Evolutionary conservation across 1,139 yeast genomes (phyloP).

Genomic region (Pichia sp.): DNA sequence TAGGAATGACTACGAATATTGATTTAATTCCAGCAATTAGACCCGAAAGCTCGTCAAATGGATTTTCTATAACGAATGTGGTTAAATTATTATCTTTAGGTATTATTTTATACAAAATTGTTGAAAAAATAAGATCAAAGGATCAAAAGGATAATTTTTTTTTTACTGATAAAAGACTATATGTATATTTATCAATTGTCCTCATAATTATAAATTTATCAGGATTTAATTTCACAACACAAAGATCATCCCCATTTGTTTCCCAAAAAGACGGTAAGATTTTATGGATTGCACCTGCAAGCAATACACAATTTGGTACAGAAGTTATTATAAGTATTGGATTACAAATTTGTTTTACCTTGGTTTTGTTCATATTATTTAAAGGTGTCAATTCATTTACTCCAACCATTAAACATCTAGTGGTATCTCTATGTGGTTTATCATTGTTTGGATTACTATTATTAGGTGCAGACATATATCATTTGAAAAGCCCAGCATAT

Average conservation of each 20-base stretch:
- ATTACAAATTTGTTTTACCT: constrained; percentile 40
- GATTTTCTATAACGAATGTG: constrained; percentile 6
- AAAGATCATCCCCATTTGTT: constrained; percentile 57
- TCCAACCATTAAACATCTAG: constrained; percentile 8
- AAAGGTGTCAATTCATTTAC: constrained; percentile 10
- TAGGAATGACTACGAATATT: constrained; percentile 4
- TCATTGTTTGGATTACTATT: constrained; percentile 31
- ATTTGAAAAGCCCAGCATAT: constrained; percentile 36
- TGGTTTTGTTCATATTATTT: constrained; percentile 34
- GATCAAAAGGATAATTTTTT: constrained; percentile 1
- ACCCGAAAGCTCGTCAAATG: neutral
- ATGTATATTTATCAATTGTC: constrained; percentile 35
- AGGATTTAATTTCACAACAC: constrained; percentile 60
- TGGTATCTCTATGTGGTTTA: constrained; percentile 22
- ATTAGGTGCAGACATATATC: constrained; percentile 31
- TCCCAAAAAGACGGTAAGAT: constrained; percentile 39
- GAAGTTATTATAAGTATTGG: constrained; percentile 49
- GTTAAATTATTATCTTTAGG: constrained; percentile 8
- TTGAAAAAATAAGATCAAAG: constrained; percentile 3
- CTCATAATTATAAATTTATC: constrained; percentile 43
- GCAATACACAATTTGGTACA: constrained; percentile 60
- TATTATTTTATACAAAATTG: constrained; percentile 8
- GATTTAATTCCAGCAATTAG: constrained; percentile 8
- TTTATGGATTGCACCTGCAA: constrained; percentile 54
- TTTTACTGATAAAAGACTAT: constrained; percentile 14